phyloP scores from a whole-genome alignment of 2,329 filamentous ascomycete species.

The Xylaria sp. region DNA sequence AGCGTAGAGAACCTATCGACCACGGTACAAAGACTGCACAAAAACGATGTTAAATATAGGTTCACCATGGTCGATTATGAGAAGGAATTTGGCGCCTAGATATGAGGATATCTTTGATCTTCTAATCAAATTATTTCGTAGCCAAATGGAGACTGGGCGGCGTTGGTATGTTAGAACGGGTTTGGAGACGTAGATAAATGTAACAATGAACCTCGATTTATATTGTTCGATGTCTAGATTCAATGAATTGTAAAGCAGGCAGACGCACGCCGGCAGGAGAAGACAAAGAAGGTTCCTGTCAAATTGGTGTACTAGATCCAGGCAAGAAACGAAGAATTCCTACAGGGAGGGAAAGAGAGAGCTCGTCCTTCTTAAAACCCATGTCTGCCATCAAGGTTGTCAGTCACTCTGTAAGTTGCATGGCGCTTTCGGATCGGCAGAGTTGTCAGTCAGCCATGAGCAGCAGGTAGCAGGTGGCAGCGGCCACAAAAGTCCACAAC shows the following conservation, averaged over 20 bases:
- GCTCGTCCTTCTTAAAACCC: neutral
- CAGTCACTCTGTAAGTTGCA: neutral
- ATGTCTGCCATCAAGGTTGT: conserved; percentile 1
- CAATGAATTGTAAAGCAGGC: neutral
- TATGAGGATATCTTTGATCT: neutral
- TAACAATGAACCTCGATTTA: conserved; percentile 14
- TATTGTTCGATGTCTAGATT: neutral
- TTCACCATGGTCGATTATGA: conserved; percentile 79
- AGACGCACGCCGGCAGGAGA: neutral
- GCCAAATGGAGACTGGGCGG: neutral
- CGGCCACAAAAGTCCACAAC: neutral
- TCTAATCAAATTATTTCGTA: neutral
- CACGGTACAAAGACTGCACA: conserved; percentile 74
- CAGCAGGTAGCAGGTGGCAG: neutral
- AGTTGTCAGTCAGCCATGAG: neutral
- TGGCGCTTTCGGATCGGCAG: neutral
- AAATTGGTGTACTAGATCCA: neutral
- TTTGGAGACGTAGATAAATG: conserved; percentile 4
- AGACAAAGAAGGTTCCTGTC: neutral
- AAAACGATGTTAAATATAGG: conserved; percentile 77
- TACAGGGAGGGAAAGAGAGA: neutral
- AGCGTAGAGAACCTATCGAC: conserved; percentile 75
- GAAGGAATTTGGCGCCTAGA: conserved; percentile 68
- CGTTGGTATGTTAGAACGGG: neutral
- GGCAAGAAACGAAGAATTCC: neutral